Base-by-base conservation (phyloP, 176 grass and related monocot genomes). In the Chrysopogon serrulatus region DNA sequence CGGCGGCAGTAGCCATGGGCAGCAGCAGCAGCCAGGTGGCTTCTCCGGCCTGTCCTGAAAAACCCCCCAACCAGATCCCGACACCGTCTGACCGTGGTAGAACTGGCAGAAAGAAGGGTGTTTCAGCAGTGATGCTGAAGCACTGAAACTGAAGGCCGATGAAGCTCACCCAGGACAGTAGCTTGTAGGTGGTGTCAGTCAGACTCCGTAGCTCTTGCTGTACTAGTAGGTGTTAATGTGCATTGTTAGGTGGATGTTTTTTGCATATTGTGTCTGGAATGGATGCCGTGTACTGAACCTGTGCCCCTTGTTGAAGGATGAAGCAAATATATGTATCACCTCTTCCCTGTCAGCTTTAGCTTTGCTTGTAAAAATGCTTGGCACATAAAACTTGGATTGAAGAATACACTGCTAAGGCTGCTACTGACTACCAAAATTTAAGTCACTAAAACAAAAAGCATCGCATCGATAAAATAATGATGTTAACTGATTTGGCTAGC, bases 11-110 rank as follows among this genome's bases (percentile, higher is more conserved):
- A 84, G 88, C 76, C 86, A 76, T 74, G 88, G 62, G 73, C 94
- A 90, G 53, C 84, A 87, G 75, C 94, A 90, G 44, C 81, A 86
- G 51, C 71, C 85, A 15, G 92, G 5, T 5, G 53, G 92, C 53
- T 91, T 98, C 68, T 76, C 88, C 47, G 86, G 60, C 67, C 72
- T 98, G 43, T 35, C 90, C n/a, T 98, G 92, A 92, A 98, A 98
- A 87, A n/a, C n/a, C n/a, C n/a, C n/a, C n/a, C n/a, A n/a, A 98
- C 7, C 16, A 34, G 28, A 10, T 1, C 30, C 77, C 64, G 24
- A 19, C 15, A 17, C 36, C 5, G 19, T 84, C 47, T 79, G 88
- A 83, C 64, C 35, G 40, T 45, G 17, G 30, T 61, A 77, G 73
- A 28, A 73, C 28, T 39, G 51, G 51, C 45, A 54, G 14, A 6